phyloP scores from a whole-genome alignment of 106 monocot species.

The Acanthochlamys bracteata region DNA sequence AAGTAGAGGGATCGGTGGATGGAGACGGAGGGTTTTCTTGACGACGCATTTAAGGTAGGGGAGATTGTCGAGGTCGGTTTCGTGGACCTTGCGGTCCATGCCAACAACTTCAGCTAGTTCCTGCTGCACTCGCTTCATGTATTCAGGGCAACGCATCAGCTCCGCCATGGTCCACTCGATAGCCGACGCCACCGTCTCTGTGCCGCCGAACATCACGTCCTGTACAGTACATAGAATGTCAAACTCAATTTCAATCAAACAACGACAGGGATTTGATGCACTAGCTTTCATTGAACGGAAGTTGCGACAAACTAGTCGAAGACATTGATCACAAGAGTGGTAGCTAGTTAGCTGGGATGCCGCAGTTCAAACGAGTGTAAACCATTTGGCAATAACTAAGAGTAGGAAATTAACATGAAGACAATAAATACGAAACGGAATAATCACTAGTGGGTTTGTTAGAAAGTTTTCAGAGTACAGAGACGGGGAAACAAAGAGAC shows the following conservation, averaged over 20 bases:
- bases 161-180: constrained; percentile 86
- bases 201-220: constrained; percentile 87
- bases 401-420: too few relatives aligned
- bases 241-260: not conserved
- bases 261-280: too few relatives aligned
- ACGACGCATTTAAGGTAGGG: constrained; percentile 47
- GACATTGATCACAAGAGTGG: too few relatives aligned
- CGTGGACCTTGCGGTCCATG: constrained; percentile 43
- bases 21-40: constrained; percentile 85
- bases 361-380: too few relatives aligned
- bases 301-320: too few relatives aligned
- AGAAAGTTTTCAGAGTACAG: too few relatives aligned
- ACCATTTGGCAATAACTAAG: too few relatives aligned
- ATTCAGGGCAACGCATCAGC: constrained; percentile 46
- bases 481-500: too few relatives aligned
- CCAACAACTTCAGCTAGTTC: constrained; percentile 51
- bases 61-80: constrained; percentile 61
- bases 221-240: constrained; percentile 1
- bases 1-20: constrained; percentile 74
- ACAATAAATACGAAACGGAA: too few relatives aligned
- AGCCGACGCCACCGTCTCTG: constrained; percentile 70
- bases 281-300: too few relatives aligned
- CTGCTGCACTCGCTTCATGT: constrained; percentile 34
- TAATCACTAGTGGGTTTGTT: too few relatives aligned
- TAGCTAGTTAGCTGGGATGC: too few relatives aligned